Conservation (phyloP, 2,329 filamentous ascomycete species). For the Talaromyces sp. region DNA sequence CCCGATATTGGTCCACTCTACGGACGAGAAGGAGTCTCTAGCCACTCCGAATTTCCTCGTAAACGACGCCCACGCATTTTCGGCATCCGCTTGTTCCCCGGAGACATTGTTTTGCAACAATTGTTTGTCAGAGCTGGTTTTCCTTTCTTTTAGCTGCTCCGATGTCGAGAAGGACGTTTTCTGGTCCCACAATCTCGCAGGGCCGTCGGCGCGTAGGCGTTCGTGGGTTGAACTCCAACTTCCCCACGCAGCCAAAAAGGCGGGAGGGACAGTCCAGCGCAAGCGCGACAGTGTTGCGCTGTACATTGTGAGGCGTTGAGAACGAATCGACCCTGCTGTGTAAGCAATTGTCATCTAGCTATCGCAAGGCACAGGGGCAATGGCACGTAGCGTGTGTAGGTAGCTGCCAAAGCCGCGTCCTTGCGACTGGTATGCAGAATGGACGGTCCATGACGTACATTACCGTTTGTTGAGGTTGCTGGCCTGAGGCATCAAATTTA, state of each 20-base stretch:
- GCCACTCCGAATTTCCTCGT: constrained; percentile 41
- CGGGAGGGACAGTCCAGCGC: constrained; percentile 32
- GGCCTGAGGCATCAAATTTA: neutral
- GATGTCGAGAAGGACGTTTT: constrained; percentile 21
- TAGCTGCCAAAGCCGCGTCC: neutral
- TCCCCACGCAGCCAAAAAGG: constrained; percentile 11
- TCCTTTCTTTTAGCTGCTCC: constrained; percentile 7
- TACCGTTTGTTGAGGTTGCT: neutral
- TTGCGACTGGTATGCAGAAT: neutral
- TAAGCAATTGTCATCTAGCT: constrained; percentile 14
- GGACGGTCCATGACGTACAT: constrained; percentile 11
- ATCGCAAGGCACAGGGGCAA: neutral
- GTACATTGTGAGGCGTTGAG: constrained; percentile 27
- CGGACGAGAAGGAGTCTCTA: constrained; percentile 34
- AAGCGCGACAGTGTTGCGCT: constrained; percentile 26
- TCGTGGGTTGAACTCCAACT: constrained; percentile 13
- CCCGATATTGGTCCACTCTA: constrained; percentile 41
- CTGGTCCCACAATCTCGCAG: constrained; percentile 15
- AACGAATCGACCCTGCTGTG: constrained; percentile 13
- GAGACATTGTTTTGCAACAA: constrained; percentile 12
- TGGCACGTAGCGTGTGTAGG: neutral
- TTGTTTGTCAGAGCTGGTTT: constrained; percentile 8
- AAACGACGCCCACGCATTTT: constrained; percentile 45
- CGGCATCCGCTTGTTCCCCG: constrained; percentile 10
- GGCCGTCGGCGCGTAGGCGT: constrained; percentile 18